These are phyloP conservation scores for Vanrija sp. DNA, from an alignment of 1,284 basidiomycete species.

Conservation along the genomic window DNA sequence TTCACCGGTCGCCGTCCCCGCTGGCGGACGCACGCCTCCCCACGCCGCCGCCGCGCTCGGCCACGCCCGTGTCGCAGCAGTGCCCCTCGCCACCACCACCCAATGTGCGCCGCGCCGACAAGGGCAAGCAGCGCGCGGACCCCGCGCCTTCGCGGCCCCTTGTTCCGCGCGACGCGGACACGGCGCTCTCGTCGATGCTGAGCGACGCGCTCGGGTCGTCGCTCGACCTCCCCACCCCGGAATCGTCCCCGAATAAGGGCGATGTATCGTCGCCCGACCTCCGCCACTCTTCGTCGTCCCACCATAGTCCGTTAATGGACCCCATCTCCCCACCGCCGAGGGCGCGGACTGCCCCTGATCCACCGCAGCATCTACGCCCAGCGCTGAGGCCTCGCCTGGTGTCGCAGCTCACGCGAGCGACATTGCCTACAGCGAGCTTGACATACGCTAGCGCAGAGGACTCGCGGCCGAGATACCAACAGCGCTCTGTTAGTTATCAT, in stretches of 20 bases:
- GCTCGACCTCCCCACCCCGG: slow-evolving; percentile 11
- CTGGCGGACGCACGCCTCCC: not conserved
- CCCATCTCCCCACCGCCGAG: not conserved
- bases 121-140: slow-evolving; percentile 24
- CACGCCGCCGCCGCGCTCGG: not conserved
- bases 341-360: slow-evolving; percentile 1
- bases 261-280: not conserved
- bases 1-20: not conserved
- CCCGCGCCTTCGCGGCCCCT: slow-evolving; percentile 2
- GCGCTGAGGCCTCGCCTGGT: slow-evolving; percentile 29
- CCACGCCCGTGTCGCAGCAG: not conserved
- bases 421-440: slow-evolving; percentile 33
- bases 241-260: not conserved
- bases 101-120: not conserved
- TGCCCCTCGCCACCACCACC: not conserved
- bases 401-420: slow-evolving; percentile 34
- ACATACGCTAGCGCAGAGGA: slow-evolving; percentile 19
- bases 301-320: not conserved
- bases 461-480: not conserved
- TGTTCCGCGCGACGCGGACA: not conserved
- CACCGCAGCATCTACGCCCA: not conserved
- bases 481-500: not conserved
- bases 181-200: slow-evolving; percentile 12
- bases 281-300: slow-evolving; percentile 1
- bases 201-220: slow-evolving; percentile 35